A percentile compares a stretch with the other conserved stretches of the same genome.
Evolutionary conservation across 2,329 filamentous ascomycete genomes (phyloP).

Genomic region (Ophiostoma novo-ulmi): DNA sequence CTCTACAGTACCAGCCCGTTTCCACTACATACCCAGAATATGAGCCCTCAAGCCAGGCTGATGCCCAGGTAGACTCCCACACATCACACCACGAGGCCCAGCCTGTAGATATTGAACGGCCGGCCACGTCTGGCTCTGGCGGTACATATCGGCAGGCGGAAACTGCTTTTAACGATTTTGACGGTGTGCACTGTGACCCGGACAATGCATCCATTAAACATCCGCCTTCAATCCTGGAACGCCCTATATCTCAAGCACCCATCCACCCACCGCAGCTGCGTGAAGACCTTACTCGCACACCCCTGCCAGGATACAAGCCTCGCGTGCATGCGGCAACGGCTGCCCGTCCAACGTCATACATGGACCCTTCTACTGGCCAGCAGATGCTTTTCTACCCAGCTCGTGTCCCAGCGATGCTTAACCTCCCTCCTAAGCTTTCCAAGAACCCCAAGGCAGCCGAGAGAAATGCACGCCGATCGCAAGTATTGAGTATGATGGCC

Average conservation of each 20-base stretch:
- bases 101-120: constrained; percentile 32
- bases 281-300: neutral
- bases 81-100: neutral
- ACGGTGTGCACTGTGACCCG: constrained; percentile 69
- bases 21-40: constrained; percentile 13
- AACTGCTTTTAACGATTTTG: constrained; percentile 71
- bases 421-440: constrained; percentile 81
- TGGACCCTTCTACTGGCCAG: constrained; percentile 61
- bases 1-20: neutral
- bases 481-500: constrained; percentile 61
- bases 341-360: constrained; percentile 51
- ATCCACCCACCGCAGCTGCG: neutral
- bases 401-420: constrained; percentile 88
- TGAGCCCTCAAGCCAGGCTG: neutral
- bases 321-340: constrained; percentile 24
- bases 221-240: constrained; percentile 15
- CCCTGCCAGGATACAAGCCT: neutral
- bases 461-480: constrained; percentile 66
- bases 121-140: constrained; percentile 49
- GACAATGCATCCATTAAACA: constrained; percentile 33
- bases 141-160: constrained; percentile 62
- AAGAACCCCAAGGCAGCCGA: constrained; percentile 60
- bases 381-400: constrained; percentile 94
- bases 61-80: neutral
- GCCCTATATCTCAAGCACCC: neutral